Conservation (phyloP, 2,329 filamentous ascomycete species). For the Atkinsonella hypoxylon region DNA sequence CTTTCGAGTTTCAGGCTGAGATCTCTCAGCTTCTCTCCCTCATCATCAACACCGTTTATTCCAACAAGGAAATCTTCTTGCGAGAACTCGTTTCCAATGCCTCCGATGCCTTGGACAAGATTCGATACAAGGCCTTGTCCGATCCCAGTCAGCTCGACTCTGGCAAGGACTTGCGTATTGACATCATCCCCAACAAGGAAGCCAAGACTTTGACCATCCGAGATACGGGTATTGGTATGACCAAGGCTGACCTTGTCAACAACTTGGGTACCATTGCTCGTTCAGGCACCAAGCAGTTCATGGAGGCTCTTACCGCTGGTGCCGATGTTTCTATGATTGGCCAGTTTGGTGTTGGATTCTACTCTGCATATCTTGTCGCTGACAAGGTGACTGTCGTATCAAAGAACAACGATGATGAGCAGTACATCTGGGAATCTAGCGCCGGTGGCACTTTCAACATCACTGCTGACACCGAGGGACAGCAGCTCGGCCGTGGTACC, state of each 20-base stretch:
- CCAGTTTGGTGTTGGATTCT: slow-evolving; percentile 99
- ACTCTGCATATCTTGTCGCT: slow-evolving; percentile 98
- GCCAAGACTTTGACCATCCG: slow-evolving; percentile 94
- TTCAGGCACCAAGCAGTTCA: slow-evolving; percentile 99
- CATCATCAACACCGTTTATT: slow-evolving; percentile 99
- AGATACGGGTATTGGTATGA: slow-evolving; percentile 99
- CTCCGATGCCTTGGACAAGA: slow-evolving; percentile 99
- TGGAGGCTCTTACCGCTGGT: slow-evolving; percentile 97
- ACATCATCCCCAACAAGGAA: slow-evolving; percentile 97
- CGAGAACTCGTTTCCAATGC: slow-evolving; percentile 97
- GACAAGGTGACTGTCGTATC: slow-evolving; percentile 92
- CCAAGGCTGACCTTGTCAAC: slow-evolving; percentile 99
- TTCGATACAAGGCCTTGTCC: slow-evolving; percentile 95
- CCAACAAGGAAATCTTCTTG: slow-evolving; percentile 99
- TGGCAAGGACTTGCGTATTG: slow-evolving; percentile 95
- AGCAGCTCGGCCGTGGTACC: slow-evolving; percentile 85
- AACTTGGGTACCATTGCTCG: slow-evolving; percentile 99
- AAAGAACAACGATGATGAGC: slow-evolving; percentile 99
- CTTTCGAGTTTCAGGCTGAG: slow-evolving; percentile 99
- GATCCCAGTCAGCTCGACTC: slow-evolving; percentile 95
- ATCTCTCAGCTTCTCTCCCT: slow-evolving; percentile 99
- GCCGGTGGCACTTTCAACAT: slow-evolving; percentile 97
- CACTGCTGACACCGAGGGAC: slow-evolving; percentile 76
- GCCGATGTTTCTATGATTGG: slow-evolving; percentile 99
- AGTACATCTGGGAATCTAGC: slow-evolving; percentile 98